Conservation (phyloP, 441 rosid species). For the Viola pubescens region DNA sequence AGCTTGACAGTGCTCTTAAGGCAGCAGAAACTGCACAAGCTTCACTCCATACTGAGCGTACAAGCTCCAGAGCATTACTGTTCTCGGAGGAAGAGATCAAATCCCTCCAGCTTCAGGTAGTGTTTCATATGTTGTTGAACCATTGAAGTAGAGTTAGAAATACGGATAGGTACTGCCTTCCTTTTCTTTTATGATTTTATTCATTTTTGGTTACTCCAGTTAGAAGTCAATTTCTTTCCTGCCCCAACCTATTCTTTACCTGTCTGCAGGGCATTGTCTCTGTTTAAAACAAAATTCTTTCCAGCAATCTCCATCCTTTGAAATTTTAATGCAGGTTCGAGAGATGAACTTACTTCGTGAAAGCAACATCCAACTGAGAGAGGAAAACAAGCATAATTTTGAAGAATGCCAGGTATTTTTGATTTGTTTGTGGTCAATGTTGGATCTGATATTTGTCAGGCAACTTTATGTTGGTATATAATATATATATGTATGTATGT, state of each 20-base stretch:
- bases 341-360: constrained; percentile 93
- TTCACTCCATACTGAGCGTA: constrained; percentile 71
- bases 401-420: constrained; percentile 84
- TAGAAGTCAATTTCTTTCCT: not conserved
- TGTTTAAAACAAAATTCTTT: not conserved
- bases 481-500: not conserved
- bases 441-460: not conserved
- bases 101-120: constrained; percentile 86
- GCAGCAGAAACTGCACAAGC: constrained; percentile 69
- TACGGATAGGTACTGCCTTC: not conserved
- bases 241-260: not conserved
- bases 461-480: not conserved
- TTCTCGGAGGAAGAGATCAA: constrained; percentile 88
- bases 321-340: constrained; percentile 49
- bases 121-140: not conserved
- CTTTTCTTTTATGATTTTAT: not conserved
- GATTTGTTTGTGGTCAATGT: not conserved
- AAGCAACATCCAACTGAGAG: constrained; percentile 94
- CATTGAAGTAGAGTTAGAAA: not conserved
- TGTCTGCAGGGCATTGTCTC: not conserved
- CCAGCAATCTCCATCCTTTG: not conserved
- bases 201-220: not conserved
- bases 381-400: constrained; percentile 95
- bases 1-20: constrained; percentile 90
- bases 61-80: constrained; percentile 64